Evolutionary conservation across 352 stramenopile genomes (phyloP), one percentile per base, ranked within the genome.

Genomic region (Pilasporangium apinafurcum): DNA sequence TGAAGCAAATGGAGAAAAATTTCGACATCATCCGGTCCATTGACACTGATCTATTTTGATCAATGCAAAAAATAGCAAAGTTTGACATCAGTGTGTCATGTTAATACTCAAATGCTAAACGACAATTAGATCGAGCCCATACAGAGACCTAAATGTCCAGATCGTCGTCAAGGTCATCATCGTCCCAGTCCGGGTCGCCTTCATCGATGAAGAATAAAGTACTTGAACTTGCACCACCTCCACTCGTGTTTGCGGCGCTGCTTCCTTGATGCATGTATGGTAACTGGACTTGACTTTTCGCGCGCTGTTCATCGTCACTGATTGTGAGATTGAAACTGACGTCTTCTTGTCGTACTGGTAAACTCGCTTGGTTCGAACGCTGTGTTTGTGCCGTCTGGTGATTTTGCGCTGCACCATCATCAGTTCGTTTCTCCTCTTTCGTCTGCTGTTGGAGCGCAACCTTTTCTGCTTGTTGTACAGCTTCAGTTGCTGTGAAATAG

Each of bases 141-240:
- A 9, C 14, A 13, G 26, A 20, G 5, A 9, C 7, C 26, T 62
- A 77, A 38, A 77, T 67, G 34, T 78, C 68, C 32, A 81, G 57
- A 31, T 81, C 65, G 16, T 81, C 68, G 43, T 81, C 68, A n/a
- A 75, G 30, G 42, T 81, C 68, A 35, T 78, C 65, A 16, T 81
- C 68, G 37, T 77, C 68, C 69, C 68, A 91, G 58, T 91, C 78
- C 12, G 73, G 78, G 44, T 88, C 78, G 37, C 88, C 78, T 32
- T 87, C 68, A 25, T 91, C 78, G 43, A 91, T 91, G 45, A 83
- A 86, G 28, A 91, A 76, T 28, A 87, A 36, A 30, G 56, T 80
- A 28, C 31, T 68, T n/a, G n/a, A n/a, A 13, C 20, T 27, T 34
- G 22, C 44, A 44, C 3, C 41, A 6, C 28, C 43, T 21, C 32